These are phyloP conservation scores for Wickerhamiella kurtzmanii DNA, from an alignment of 805 yeast species.

Conservation along the genomic window DNA sequence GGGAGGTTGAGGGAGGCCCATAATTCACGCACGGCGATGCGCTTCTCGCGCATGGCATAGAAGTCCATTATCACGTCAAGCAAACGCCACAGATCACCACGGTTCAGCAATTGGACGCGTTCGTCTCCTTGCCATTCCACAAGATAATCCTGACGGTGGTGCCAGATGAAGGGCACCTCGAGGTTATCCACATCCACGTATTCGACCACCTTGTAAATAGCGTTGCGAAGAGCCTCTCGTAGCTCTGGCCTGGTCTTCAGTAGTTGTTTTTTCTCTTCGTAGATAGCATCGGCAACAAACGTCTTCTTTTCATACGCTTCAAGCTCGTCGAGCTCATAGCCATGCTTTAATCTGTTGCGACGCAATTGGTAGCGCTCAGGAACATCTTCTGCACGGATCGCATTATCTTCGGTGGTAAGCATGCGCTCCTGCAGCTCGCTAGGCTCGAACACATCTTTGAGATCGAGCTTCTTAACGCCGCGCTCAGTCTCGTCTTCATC, in stretches of 20 bases:
- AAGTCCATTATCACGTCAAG: constrained; percentile 76
- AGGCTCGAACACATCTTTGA: constrained; percentile 88
- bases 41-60: constrained; percentile 70
- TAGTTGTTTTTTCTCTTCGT: constrained; percentile 39
- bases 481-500: constrained; percentile 19
- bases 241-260: constrained; percentile 28
- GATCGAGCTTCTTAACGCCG: constrained; percentile 34
- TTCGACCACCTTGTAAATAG: constrained; percentile 58
- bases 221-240: constrained; percentile 36
- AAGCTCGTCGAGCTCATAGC: constrained; percentile 48
- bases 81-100: constrained; percentile 87
- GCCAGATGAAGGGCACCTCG: constrained; percentile 93
- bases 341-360: constrained; percentile 52
- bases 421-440: constrained; percentile 81
- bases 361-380: constrained; percentile 86
- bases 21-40: constrained; percentile 45
- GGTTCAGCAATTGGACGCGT: constrained; percentile 32
- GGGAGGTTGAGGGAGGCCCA: constrained; percentile 34
- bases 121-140: constrained; percentile 35
- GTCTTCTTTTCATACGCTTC: constrained; percentile 60
- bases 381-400: constrained; percentile 69
- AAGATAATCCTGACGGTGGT: constrained; percentile 83
- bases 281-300: constrained; percentile 65
- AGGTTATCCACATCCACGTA: constrained; percentile 63
- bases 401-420: constrained; percentile 84